Evolutionary conservation across 2,329 filamentous ascomycete species (phyloP).

Genomic region (Botrytis byssoidea): DNA sequence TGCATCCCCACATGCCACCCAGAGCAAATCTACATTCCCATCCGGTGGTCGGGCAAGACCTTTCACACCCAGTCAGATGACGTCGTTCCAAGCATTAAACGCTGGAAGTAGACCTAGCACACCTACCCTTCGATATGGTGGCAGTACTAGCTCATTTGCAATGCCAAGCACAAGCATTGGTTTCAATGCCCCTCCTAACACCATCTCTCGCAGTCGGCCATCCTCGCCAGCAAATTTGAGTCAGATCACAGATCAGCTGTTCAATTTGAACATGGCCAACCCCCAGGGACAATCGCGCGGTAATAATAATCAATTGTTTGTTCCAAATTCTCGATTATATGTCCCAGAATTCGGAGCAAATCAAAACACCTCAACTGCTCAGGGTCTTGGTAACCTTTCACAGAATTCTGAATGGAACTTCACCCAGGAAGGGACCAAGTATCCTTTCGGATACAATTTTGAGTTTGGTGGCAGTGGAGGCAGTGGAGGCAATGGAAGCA

Average conservation of each 20-base stretch:
- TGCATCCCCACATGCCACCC: conserved; percentile 10
- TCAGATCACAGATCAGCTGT: conserved; percentile 4
- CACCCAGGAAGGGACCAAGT: background rate
- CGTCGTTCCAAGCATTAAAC: conserved; percentile 14
- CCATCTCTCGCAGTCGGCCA: conserved; percentile 17
- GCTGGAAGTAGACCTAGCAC: conserved; percentile 8
- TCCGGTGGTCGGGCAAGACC: conserved; percentile 14
- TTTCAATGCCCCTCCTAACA: conserved; percentile 13
- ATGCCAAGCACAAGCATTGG: conserved; percentile 3
- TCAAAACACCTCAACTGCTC: background rate
- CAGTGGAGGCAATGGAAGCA: background rate
- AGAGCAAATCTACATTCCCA: conserved; percentile 14
- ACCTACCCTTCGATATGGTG: conserved; percentile 13
- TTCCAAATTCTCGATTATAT: background rate
- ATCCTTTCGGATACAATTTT: conserved; percentile 12
- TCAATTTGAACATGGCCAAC: background rate
- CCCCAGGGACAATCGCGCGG: background rate
- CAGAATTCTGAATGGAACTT: conserved; percentile 9
- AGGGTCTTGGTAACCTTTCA: background rate
- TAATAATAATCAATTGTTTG: conserved; percentile 14
- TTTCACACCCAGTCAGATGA: conserved; percentile 12
- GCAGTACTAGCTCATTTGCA: conserved; percentile 3
- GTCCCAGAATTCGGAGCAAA: background rate
- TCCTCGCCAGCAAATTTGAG: conserved; percentile 13
- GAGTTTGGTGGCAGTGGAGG: conserved; percentile 1